Evolutionary conservation across 2,329 filamentous ascomycete species (phyloP).

Genomic region (Sclerotinia nivalis): DNA sequence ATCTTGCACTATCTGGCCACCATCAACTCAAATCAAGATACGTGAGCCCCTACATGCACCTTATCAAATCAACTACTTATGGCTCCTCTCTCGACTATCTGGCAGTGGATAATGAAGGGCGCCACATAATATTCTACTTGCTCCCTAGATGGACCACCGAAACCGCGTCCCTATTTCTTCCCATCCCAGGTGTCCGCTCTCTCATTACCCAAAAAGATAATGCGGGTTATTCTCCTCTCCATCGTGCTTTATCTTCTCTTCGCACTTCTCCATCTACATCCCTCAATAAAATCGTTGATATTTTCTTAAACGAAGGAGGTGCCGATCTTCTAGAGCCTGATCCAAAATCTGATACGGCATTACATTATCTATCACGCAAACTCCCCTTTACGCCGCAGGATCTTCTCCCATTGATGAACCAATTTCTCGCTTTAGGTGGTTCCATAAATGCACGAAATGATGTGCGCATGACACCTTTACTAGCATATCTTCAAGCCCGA

Average conservation of each 20-base stretch:
- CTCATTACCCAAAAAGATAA: constrained; percentile 26
- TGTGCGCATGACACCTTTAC: constrained; percentile 14
- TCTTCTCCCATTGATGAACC: background rate
- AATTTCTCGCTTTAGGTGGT: constrained; percentile 19
- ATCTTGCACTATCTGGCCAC: background rate
- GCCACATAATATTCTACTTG: constrained; percentile 5
- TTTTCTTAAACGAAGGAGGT: background rate
- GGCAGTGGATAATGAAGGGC: constrained; percentile 1
- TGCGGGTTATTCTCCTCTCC: constrained; percentile 23
- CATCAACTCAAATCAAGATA: background rate
- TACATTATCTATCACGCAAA: constrained; percentile 25
- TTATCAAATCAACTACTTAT: background rate
- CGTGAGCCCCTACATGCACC: background rate
- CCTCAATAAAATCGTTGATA: background rate
- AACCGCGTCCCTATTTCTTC: background rate
- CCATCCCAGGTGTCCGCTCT: background rate
- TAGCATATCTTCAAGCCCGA: background rate
- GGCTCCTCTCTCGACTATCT: background rate
- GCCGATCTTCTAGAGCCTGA: constrained; percentile 25
- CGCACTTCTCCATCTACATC: background rate
- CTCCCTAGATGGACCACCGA: background rate
- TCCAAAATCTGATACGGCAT: constrained; percentile 25
- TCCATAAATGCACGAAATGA: constrained; percentile 21
- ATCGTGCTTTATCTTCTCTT: background rate
- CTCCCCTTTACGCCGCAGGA: background rate